Percentiles rank a stretch among this genome's conserved stretches.
phyloP scores from a whole-genome alignment of 306 rosid species.

The Sechiopsis laciniata region DNA sequence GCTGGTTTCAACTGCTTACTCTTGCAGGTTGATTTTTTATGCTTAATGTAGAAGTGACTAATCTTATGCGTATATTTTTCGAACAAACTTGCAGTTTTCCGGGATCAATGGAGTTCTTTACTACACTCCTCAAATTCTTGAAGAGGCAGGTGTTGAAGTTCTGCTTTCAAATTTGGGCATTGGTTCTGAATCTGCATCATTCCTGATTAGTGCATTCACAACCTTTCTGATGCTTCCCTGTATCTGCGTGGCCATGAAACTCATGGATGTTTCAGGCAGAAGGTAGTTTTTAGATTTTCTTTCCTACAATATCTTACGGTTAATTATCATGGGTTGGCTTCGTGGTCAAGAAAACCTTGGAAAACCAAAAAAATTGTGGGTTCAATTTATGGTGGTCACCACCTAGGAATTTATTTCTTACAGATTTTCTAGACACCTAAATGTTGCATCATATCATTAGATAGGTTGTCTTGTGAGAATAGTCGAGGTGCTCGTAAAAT shows the following conservation, averaged over 20 bases:
- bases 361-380: no score
- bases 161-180: slow-evolving; percentile 57
- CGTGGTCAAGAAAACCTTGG: no score
- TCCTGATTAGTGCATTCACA: slow-evolving; percentile 71
- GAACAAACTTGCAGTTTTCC: slow-evolving; percentile 45
- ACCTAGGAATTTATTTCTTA: no score
- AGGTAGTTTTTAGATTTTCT: slow-evolving; percentile 31
- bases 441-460: no score
- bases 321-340: no score
- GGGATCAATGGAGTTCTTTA: slow-evolving; percentile 83
- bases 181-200: slow-evolving; percentile 54
- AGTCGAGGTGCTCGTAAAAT: no score
- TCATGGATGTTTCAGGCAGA: slow-evolving; percentile 72
- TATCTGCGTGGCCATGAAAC: slow-evolving; percentile 60
- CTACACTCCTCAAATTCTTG: slow-evolving; percentile 86
- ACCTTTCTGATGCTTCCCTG: slow-evolving; percentile 81
- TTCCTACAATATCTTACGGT: no score
- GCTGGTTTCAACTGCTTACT: slow-evolving; percentile 9
- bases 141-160: slow-evolving; percentile 71
- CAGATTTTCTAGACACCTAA: no score
- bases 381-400: no score
- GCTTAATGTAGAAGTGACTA: neutral
- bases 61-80: neutral
- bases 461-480: no score
- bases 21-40: neutral